A percentile compares a stretch with the other conserved stretches of the same genome.
Conservation (phyloP, 305 asterid genomes). For the Fraxinus floribunda region DNA sequence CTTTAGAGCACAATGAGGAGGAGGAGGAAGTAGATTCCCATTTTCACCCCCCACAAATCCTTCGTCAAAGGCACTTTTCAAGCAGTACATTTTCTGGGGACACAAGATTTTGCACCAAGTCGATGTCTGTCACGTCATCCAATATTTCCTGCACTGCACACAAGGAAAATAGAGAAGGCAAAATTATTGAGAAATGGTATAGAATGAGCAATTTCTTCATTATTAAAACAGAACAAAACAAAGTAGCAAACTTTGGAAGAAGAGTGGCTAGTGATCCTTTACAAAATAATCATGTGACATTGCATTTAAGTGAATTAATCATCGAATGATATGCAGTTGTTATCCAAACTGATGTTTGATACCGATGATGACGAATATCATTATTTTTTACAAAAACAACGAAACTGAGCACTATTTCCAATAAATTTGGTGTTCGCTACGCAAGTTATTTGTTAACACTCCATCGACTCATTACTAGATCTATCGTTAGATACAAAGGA, state of each 20-base stretch:
- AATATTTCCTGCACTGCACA: constrained; percentile 66
- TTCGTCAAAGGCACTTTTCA: constrained; percentile 92
- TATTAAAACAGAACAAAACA: background rate
- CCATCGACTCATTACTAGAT: background rate
- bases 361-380: too few relatives aligned
- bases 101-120: constrained; percentile 86
- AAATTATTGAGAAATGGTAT: background rate
- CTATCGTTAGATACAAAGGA: background rate
- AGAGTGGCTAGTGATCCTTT: background rate
- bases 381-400: background rate
- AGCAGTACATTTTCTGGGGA: constrained; percentile 78
- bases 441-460: background rate
- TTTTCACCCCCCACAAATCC: constrained; percentile 94
- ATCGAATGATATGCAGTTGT: too few relatives aligned
- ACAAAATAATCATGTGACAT: too few relatives aligned
- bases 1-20: constrained; percentile 70
- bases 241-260: background rate
- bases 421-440: background rate
- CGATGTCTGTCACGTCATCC: constrained; percentile 82
- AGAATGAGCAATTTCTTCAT: background rate
- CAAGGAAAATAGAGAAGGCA: background rate
- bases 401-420: background rate
- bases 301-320: too few relatives aligned
- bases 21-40: constrained; percentile 82
- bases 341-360: too few relatives aligned